phyloP scores from a whole-genome alignment of 2,329 filamentous ascomycete species.

The Penicillium sp. region DNA sequence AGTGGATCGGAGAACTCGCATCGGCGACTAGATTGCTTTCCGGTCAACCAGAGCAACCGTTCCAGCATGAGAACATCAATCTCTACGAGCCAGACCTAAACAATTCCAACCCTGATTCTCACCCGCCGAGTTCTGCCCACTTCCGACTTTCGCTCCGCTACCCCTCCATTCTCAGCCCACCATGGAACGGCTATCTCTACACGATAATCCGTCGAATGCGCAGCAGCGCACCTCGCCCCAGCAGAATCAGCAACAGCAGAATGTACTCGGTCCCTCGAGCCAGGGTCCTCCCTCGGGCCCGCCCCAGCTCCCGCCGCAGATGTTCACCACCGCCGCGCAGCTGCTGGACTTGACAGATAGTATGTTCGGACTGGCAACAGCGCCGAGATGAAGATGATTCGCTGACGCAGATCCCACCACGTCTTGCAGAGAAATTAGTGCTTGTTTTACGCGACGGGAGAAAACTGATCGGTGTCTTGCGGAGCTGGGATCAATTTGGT shows the following conservation, averaged over 20 bases:
- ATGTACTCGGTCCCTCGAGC: slow-evolving; percentile 21
- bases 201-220: slow-evolving; percentile 28
- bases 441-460: slow-evolving; percentile 86
- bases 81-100: not conserved
- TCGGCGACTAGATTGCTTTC: slow-evolving; percentile 1
- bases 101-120: slow-evolving; percentile 1
- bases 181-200: slow-evolving; percentile 37
- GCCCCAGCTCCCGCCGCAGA: slow-evolving; percentile 64
- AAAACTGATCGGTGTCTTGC: slow-evolving; percentile 84
- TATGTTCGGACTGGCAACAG: slow-evolving; percentile 47
- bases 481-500: slow-evolving; percentile 99
- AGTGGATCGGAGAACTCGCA: slow-evolving; percentile 8
- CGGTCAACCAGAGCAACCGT: slow-evolving; percentile 3
- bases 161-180: slow-evolving; percentile 6
- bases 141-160: slow-evolving; percentile 9
- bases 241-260: slow-evolving; percentile 27
- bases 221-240: slow-evolving; percentile 24
- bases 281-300: slow-evolving; percentile 31
- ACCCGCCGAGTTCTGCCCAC: slow-evolving; percentile 5
- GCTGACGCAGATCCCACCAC: slow-evolving; percentile 4
- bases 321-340: slow-evolving; percentile 97
- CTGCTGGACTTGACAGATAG: slow-evolving; percentile 94
- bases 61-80: slow-evolving; percentile 16
- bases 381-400: not conserved
- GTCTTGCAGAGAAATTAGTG: slow-evolving; percentile 79